These are phyloP conservation scores for Mortierella antarctica DNA, from an alignment of 192 early-diverging fungal genomes.

Conservation along the genomic window DNA sequence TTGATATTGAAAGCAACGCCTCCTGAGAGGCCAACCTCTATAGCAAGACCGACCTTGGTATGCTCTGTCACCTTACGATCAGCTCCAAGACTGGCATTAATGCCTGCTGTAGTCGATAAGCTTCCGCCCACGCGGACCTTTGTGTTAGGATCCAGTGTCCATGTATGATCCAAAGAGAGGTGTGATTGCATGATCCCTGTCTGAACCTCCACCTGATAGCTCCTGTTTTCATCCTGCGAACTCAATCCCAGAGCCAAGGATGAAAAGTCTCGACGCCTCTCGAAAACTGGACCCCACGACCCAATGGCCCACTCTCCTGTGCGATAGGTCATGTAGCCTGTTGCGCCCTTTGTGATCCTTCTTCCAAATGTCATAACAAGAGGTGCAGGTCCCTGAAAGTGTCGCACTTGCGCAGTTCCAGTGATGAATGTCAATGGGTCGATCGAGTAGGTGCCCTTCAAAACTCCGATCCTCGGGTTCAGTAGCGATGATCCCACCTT, in stretches of 20 bases:
- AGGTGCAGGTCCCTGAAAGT: slow-evolving; percentile 73
- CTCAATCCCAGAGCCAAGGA: slow-evolving; percentile 64
- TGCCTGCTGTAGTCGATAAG: slow-evolving; percentile 62
- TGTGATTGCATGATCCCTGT: slow-evolving; percentile 66
- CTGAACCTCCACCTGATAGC: slow-evolving; percentile 63
- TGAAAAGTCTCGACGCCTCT: slow-evolving; percentile 56
- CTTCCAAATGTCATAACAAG: slow-evolving; percentile 72
- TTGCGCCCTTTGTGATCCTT: slow-evolving; percentile 67
- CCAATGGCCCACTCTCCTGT: slow-evolving; percentile 81
- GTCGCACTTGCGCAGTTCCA: slow-evolving; percentile 62
- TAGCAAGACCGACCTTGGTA: slow-evolving; percentile 65
- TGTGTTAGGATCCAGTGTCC: slow-evolving; percentile 55
- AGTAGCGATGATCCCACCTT: slow-evolving; percentile 68
- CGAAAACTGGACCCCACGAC: slow-evolving; percentile 66
- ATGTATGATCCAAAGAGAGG: slow-evolving; percentile 61
- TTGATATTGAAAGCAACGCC: slow-evolving; percentile 70
- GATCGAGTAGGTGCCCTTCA: slow-evolving; percentile 67
- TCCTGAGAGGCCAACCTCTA: slow-evolving; percentile 68
- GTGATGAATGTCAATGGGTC: slow-evolving; percentile 73
- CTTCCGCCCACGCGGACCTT: slow-evolving; percentile 57
- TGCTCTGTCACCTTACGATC: slow-evolving; percentile 65
- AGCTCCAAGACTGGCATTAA: slow-evolving; percentile 61
- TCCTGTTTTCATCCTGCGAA: slow-evolving; percentile 54
- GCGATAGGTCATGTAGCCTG: slow-evolving; percentile 79
- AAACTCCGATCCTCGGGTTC: slow-evolving; percentile 65